Evolutionary conservation across 176 grass and related monocot genomes (phyloP).

Genomic region (Triticum dicoccoides): DNA sequence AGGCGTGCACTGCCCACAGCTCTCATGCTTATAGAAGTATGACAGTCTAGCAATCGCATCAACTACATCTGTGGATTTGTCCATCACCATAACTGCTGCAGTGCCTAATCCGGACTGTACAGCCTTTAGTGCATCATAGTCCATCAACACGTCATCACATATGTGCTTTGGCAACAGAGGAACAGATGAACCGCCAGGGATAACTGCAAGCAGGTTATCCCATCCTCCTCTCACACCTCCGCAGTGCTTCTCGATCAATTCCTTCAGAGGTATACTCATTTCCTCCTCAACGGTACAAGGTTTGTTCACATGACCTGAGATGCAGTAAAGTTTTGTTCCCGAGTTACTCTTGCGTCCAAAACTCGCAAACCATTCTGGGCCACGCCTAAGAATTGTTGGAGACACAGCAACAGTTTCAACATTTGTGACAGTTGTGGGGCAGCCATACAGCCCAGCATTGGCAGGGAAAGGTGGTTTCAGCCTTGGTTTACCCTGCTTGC

Average conservation of each 20-base stretch:
- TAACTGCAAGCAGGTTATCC: constrained; percentile 88
- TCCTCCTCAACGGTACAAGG: constrained; percentile 96
- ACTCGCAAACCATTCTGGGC: constrained; percentile 93
- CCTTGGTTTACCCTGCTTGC: constrained; percentile 87
- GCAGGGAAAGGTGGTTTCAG: constrained; percentile 92
- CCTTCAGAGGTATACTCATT: constrained; percentile 92
- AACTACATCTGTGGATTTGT: constrained; percentile 89
- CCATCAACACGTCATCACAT: constrained; percentile 92
- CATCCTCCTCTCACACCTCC: constrained; percentile 94
- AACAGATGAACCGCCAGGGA: constrained; percentile 84
- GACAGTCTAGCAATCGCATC: constrained; percentile 86
- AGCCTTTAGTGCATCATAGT: constrained; percentile 89
- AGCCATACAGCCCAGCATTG: constrained; percentile 81
- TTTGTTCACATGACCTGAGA: constrained; percentile 94
- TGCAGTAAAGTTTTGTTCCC: constrained; percentile 73
- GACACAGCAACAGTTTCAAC: constrained; percentile 92
- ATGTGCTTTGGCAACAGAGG: constrained; percentile 82
- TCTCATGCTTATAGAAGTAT: constrained; percentile 97
- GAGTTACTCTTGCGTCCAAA: constrained; percentile 94
- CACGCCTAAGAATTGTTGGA: constrained; percentile 83
- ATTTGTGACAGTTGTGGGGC: constrained; percentile 89
- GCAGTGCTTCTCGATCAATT: constrained; percentile 79
- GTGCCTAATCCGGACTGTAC: constrained; percentile 82
- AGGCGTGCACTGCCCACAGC: constrained; percentile 91
- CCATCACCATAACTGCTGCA: constrained; percentile 88